Conservation (phyloP, 2,329 filamentous ascomycete species). For the Trichoderma atroviride region DNA sequence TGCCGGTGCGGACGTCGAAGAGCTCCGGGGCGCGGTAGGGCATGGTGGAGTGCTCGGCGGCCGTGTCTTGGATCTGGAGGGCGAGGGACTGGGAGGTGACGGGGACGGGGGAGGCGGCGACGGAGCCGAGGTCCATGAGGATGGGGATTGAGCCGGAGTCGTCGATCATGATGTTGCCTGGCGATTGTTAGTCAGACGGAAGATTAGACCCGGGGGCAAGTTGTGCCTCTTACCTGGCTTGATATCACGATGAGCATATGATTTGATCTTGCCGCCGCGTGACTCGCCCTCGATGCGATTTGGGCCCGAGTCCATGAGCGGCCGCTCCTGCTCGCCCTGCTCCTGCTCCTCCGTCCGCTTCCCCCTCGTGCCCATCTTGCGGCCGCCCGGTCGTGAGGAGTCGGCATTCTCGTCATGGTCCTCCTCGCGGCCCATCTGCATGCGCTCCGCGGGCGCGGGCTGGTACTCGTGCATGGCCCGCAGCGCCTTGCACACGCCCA, state of each 20-base stretch:
- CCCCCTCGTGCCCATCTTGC: conserved; percentile 40
- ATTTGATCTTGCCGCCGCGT: conserved; percentile 62
- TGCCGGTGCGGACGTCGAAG: conserved; percentile 95
- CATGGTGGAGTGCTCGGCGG: conserved; percentile 97
- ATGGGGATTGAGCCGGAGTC: conserved; percentile 87
- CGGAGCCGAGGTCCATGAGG: conserved; percentile 94
- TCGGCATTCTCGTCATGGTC: conserved; percentile 43
- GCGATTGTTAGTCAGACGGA: neutral
- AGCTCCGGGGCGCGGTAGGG: conserved; percentile 96
- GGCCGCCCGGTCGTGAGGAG: conserved; percentile 30
- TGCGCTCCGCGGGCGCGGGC: conserved; percentile 49
- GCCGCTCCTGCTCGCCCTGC: conserved; percentile 75
- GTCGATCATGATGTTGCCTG: conserved; percentile 96
- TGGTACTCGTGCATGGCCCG: conserved; percentile 90
- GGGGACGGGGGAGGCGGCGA: conserved; percentile 82
- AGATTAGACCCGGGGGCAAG: neutral
- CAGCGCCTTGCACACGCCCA: conserved; percentile 87
- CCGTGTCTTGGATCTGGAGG: conserved; percentile 88
- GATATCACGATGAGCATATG: conserved; percentile 94
- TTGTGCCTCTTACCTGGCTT: conserved; percentile 74
- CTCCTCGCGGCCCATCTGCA: conserved; percentile 54
- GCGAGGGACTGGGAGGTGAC: conserved; percentile 90
- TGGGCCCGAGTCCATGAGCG: conserved; percentile 75
- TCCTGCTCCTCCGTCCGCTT: conserved; percentile 64
- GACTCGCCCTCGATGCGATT: conserved; percentile 58